Percentiles rank a stretch among this genome's conserved stretches.
Evolutionary conservation across 2,329 filamentous ascomycete genomes (phyloP).

Genomic region (Nannizzia gypsea): DNA sequence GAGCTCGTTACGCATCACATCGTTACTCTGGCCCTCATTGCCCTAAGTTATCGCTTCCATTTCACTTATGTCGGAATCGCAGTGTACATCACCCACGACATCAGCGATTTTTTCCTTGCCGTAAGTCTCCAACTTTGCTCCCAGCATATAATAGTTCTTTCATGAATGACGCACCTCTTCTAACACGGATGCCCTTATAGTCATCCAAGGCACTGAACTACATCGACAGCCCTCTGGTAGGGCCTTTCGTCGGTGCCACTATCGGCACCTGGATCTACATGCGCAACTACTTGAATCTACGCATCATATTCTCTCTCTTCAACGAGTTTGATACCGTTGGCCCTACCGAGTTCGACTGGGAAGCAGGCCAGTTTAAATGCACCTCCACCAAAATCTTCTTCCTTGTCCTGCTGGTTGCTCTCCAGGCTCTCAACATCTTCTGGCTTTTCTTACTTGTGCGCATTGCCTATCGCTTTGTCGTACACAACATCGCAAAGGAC

Average conservation of each 20-base stretch:
- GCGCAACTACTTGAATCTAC: slow-evolving; percentile 56
- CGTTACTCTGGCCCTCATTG: slow-evolving; percentile 74
- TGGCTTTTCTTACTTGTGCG: slow-evolving; percentile 38
- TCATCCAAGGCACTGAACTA: slow-evolving; percentile 90
- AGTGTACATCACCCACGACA: slow-evolving; percentile 89
- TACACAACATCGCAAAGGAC: slow-evolving; percentile 29
- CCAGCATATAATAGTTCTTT: not conserved
- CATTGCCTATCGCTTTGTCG: slow-evolving; percentile 33
- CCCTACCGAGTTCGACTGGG: slow-evolving; percentile 38
- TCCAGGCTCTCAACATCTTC: slow-evolving; percentile 38
- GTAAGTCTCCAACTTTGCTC: slow-evolving; percentile 42
- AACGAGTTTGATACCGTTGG: slow-evolving; percentile 39
- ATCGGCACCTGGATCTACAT: slow-evolving; percentile 78
- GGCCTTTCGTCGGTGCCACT: slow-evolving; percentile 77
- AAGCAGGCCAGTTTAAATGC: slow-evolving; percentile 39
- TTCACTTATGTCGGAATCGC: slow-evolving; percentile 91
- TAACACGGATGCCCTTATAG: slow-evolving; percentile 31
- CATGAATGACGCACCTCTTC: not conserved
- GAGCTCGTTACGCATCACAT: slow-evolving; percentile 87
- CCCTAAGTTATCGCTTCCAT: slow-evolving; percentile 83
- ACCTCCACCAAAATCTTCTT: slow-evolving; percentile 38
- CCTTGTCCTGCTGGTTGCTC: slow-evolving; percentile 32
- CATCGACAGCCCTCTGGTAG: slow-evolving; percentile 62
- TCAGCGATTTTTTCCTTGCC: slow-evolving; percentile 90
- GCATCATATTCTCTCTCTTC: slow-evolving; percentile 37